These are phyloP conservation scores for Umbilicus rupestris DNA, from an alignment of 164 flowering plant species.

Conservation along the genomic window DNA sequence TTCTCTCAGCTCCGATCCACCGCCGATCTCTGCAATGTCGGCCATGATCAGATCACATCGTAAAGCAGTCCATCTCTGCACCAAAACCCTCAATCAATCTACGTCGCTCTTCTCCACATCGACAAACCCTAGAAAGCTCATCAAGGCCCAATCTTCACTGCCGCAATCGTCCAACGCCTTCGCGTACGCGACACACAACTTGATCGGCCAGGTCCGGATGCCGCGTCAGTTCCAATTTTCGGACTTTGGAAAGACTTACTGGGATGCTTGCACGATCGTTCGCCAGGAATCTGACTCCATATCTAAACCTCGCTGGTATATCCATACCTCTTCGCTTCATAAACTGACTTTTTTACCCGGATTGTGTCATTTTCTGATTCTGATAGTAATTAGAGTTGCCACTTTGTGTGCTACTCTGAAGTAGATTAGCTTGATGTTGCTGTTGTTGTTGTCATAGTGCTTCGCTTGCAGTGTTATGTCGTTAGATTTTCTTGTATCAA, in stretches of 20 bases:
- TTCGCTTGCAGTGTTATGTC: too few relatives aligned
- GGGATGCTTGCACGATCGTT: background rate
- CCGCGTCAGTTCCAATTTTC: background rate
- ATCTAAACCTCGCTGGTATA: conserved; percentile 5
- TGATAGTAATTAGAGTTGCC: background rate
- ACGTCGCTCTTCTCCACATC: background rate
- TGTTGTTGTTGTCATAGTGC: too few relatives aligned
- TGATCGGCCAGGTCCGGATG: conserved; percentile 6
- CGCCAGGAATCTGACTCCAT: background rate
- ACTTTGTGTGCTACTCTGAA: too few relatives aligned
- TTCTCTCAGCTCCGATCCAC: conserved; percentile 1
- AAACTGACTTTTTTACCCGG: background rate
- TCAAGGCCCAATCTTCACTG: conserved; percentile 4
- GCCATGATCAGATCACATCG: background rate
- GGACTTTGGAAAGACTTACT: background rate
- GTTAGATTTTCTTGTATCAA: too few relatives aligned
- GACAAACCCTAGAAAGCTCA: conserved; percentile 4
- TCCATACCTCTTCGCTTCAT: background rate
- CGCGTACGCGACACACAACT: background rate
- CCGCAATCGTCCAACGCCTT: conserved; percentile 3
- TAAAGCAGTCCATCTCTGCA: background rate
- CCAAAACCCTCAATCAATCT: background rate
- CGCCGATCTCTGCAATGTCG: background rate
- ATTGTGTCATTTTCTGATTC: background rate
- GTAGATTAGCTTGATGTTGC: too few relatives aligned